A percentile compares a stretch with the other conserved stretches of the same genome.
phyloP scores from a whole-genome alignment of 805 yeast genomes.

The Hanseniaspora vineae region DNA sequence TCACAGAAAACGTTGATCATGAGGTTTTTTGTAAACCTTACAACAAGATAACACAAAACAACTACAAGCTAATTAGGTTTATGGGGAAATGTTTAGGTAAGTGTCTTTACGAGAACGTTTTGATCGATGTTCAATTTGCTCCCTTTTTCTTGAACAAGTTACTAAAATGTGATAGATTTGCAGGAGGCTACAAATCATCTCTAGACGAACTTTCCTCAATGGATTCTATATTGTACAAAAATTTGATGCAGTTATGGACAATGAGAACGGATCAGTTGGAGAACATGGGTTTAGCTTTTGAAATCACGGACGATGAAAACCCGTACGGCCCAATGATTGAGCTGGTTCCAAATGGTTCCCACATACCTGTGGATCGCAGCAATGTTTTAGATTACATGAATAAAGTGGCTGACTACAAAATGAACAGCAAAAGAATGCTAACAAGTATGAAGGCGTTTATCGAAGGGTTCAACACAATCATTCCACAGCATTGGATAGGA shows the following conservation, averaged over 20 bases:
- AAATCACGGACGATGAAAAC: constrained; percentile 38
- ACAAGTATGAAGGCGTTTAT: constrained; percentile 42
- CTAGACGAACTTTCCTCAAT: constrained; percentile 68
- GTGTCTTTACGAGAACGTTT: constrained; percentile 70
- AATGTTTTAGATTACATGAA: constrained; percentile 67
- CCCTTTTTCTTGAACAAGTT: constrained; percentile 71
- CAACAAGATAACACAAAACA: constrained; percentile 12
- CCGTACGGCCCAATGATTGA: constrained; percentile 32
- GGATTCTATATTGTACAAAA: constrained; percentile 55
- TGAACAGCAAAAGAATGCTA: constrained; percentile 49
- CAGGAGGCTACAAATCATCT: constrained; percentile 26
- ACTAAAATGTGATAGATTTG: constrained; percentile 25
- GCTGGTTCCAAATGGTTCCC: constrained; percentile 47
- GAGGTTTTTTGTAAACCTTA: constrained; percentile 49
- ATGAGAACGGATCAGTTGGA: constrained; percentile 45
- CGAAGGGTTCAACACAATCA: constrained; percentile 53
- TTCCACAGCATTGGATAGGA: constrained; percentile 63
- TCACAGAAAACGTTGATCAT: constrained; percentile 35
- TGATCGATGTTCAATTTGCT: constrained; percentile 75
- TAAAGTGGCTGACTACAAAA: constrained; percentile 63
- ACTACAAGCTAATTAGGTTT: constrained; percentile 35
- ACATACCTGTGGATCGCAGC: constrained; percentile 37
- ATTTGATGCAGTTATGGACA: constrained; percentile 46
- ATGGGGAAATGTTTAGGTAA: constrained; percentile 80
- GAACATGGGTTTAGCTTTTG: constrained; percentile 47